These are phyloP conservation scores for Knufia petricola DNA, from an alignment of 2,329 filamentous ascomycete species.

Conservation along the genomic window DNA sequence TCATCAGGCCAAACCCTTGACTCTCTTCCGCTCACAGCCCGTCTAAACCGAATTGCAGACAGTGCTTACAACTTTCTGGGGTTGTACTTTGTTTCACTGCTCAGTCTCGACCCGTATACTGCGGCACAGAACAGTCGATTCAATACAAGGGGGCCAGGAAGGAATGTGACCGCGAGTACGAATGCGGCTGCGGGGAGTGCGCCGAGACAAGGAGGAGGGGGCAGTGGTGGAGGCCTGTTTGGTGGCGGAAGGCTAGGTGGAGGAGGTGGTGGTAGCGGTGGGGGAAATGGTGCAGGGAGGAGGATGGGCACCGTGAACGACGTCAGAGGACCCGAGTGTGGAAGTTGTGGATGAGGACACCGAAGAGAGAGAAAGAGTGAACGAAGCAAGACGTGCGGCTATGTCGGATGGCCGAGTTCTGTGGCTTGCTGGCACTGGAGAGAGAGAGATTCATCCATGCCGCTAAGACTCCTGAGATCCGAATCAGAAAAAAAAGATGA, in stretches of 20 bases:
- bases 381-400: too few species aligned
- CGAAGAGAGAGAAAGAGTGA: too few species aligned
- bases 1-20: background rate
- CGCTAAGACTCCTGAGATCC: too few species aligned
- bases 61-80: slow-evolving; percentile 39
- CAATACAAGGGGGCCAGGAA: slow-evolving; percentile 30
- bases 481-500: too few species aligned
- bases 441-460: too few species aligned
- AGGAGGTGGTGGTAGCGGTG: slow-evolving; percentile 25
- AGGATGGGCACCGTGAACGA: slow-evolving; percentile 39
- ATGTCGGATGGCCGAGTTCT: too few species aligned
- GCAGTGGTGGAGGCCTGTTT: slow-evolving; percentile 14
- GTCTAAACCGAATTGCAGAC: slow-evolving; percentile 33
- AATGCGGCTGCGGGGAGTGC: slow-evolving; percentile 18
- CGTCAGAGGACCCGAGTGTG: slow-evolving; percentile 40
- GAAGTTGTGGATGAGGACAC: slow-evolving; percentile 33
- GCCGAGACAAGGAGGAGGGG: slow-evolving; percentile 11
- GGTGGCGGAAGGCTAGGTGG: slow-evolving; percentile 25
- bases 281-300: slow-evolving; percentile 25
- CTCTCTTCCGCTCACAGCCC: slow-evolving; percentile 38
- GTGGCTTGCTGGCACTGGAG: too few species aligned
- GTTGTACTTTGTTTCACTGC: slow-evolving; percentile 40
- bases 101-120: slow-evolving; percentile 38
- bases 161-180: slow-evolving; percentile 24
- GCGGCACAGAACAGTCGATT: slow-evolving; percentile 39